These are phyloP conservation scores for Cyclotella atomus DNA, from an alignment of 108 stramenopile genomes.

Conservation along the genomic window DNA sequence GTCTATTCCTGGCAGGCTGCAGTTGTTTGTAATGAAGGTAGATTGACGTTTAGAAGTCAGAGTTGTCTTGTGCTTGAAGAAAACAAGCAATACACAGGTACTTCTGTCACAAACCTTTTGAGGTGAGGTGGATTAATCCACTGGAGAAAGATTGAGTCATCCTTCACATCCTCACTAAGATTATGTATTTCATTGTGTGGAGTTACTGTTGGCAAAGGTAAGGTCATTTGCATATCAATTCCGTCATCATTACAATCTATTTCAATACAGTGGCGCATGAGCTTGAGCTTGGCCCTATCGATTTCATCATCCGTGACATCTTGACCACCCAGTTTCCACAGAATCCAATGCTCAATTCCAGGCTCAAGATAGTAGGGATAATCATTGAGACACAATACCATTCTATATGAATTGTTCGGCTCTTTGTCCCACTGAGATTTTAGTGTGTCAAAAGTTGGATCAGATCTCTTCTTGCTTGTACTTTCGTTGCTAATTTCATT, in stretches of 20 bases:
- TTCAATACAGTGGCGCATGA: slow-evolving; percentile 1
- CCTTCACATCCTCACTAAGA: slow-evolving; percentile 13
- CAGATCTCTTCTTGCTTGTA: slow-evolving; percentile 23
- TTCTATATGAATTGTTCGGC: not conserved
- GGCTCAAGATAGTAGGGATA: slow-evolving; percentile 47
- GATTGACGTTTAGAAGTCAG: no score
- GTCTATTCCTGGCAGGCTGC: slow-evolving; percentile 66
- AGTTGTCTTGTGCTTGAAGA: no score
- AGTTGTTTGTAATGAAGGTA: not conserved
- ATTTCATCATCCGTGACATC: slow-evolving; percentile 33
- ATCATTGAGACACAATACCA: slow-evolving; percentile 41
- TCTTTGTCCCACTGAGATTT: not conserved
- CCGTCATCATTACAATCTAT: slow-evolving; percentile 2
- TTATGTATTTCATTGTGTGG: not conserved
- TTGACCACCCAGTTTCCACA: slow-evolving; percentile 51
- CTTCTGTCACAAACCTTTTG: slow-evolving; percentile 22
- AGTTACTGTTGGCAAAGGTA: not conserved
- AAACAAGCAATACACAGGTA: no score
- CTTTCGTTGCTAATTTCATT: not conserved
- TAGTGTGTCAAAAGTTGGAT: slow-evolving; percentile 30
- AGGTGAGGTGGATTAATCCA: slow-evolving; percentile 77
- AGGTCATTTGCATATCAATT: not conserved
- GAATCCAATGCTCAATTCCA: slow-evolving; percentile 50
- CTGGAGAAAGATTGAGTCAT: slow-evolving; percentile 52
- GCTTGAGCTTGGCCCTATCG: slow-evolving; percentile 27